Evolutionary conservation across 192 early-diverging fungal species (phyloP), one percentile per base, ranked within the genome.

Genomic region (Coemansia sp.): DNA sequence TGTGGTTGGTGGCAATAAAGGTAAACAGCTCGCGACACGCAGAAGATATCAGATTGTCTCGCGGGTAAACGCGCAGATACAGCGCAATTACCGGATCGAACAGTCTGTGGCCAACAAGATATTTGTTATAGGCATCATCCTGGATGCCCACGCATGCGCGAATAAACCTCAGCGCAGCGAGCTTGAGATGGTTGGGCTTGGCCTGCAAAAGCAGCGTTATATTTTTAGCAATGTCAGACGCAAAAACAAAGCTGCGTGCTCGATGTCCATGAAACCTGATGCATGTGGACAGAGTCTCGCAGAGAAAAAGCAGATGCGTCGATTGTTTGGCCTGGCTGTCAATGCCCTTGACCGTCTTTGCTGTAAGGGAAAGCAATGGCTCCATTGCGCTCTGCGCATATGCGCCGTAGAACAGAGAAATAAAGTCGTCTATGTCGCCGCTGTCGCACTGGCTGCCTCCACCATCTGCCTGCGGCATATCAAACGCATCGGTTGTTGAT

Each of bases 11-110:
- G 19, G 86, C 81, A 57, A 98, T 87, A 73, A 85, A 90, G 23
- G 89, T 90, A 63, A 98, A 89, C 42, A 98, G 75, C 57, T 95
- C 93, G 34, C 95, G 82, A 65, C 91, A 95, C 1, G 95, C 90
- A 6, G 94, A 95, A 58, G 94, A 91, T 18, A 94, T 62, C 27
- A 96, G 71, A 61, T 96, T 96, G 55, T 95, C 87, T 34, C 81
- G 82, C 53, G 86, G 84, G 32, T 87, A 74, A 2, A 87, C 87
- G 20, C 83, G 81, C 13, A 85, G 28, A 39, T 92, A 83, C 19
- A 85, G 66, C 6, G 78, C 75, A 54, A 95, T 69, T 24, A 93
- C 81, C 19, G 86, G 81, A 30, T 85, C 86, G 45, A 95, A 79
- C 23, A 92, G 72, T 59, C 90, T 83, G 52, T 89, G 78, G 34